Base-by-base conservation (phyloP, 176 grass and related monocot genomes). In the Paspalum vaginatum region DNA sequence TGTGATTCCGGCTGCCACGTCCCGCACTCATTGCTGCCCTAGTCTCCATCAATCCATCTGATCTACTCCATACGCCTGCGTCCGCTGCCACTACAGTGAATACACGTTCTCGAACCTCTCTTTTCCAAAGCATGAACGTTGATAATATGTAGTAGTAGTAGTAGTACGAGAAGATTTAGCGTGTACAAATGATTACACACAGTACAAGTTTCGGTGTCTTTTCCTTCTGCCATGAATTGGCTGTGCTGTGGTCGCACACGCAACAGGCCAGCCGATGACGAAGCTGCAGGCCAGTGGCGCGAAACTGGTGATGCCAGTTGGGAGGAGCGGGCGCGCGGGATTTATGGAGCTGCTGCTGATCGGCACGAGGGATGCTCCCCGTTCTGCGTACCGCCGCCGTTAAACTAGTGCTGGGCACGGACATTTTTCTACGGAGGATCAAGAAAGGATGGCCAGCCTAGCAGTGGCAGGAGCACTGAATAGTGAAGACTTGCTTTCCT, bases 291-390 rank as follows among this genome's bases (percentile, higher is more conserved):
- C 32, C 2, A 32, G 32, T 32, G 32, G 32, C 32, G 32, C 32
- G 32, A 32, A 3, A 32, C 2, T 32, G 32, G 11, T 18, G 5
- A 42, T 38, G 22, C 40, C 61, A 48, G 49, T 71, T 48, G 70
- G 83, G 47, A 77, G 39, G 42, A 66, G 32, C 45, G 18, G 41
- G 52, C 39, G 55, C 7, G 50, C 89, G 76, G 17, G 75, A 80
- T 82, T 85, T 45, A 68, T 82, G 86, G 77, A 81, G 52, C 62
- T 16, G 43, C 57, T 21, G 38, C 59, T 11, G 56, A 67, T 60
- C 20, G 10, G 39, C 89, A 91, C 82, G 82, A 74, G 85, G 85
- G 85, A 20, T 91, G 89, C 82, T 66, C 86, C 75, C 70, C 61
- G 47, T 61, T 9, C 78, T 1, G 27, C 58, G 15, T 45, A 61